phyloP scores from a whole-genome alignment of 148 eudicot genomes.

The Arctostaphylos glauca region DNA sequence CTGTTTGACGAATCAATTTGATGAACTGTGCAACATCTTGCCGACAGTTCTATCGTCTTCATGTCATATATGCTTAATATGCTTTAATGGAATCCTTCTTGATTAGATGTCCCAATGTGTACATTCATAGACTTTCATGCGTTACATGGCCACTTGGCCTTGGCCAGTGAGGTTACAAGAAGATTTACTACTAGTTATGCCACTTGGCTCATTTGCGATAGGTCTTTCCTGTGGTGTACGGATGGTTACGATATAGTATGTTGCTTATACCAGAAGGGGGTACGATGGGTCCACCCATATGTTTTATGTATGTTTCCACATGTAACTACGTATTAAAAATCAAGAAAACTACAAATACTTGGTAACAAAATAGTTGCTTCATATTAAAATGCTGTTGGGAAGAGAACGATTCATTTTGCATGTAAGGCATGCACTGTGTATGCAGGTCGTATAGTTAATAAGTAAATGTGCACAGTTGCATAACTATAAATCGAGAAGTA shows the following conservation, averaged over 20 bases:
- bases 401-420: not conserved
- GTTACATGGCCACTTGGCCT: not conserved
- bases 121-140: not conserved
- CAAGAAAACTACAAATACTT: not conserved
- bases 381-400: not conserved
- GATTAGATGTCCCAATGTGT: not conserved
- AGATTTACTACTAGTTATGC: not conserved
- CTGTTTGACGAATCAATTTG: not conserved
- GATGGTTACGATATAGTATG: not conserved
- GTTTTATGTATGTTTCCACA: not conserved
- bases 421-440: constrained; percentile 1
- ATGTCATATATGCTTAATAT: not conserved
- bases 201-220: not conserved
- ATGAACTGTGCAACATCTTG: not conserved
- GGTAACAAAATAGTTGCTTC: not conserved
- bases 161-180: not conserved
- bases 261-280: not conserved
- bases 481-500: not conserved
- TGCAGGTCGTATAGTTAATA: not conserved
- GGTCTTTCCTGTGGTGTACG: not conserved
- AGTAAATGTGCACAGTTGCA: not conserved
- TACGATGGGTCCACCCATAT: not conserved
- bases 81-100: not conserved
- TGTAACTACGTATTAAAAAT: not conserved
- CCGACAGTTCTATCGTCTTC: not conserved